phyloP scores from a whole-genome alignment of 371 early-diverging fungal genomes.

The Catenaria anguillulae region DNA sequence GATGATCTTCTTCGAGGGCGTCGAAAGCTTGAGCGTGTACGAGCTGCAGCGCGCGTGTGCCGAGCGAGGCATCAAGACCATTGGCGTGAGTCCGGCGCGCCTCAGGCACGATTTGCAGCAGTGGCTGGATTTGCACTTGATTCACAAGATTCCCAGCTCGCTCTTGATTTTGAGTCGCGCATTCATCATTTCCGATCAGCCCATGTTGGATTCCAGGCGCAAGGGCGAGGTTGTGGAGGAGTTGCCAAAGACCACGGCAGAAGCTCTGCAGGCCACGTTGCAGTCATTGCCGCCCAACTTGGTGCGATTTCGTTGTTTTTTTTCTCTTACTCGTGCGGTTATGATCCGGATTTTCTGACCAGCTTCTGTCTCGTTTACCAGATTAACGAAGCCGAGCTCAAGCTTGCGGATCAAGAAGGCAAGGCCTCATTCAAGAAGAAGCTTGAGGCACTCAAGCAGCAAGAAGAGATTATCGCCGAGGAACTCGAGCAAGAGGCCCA shows the following conservation, averaged over 20 bases:
- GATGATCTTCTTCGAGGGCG: constrained; percentile 73
- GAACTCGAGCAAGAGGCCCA: constrained; percentile 43
- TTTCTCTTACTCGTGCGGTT: background rate
- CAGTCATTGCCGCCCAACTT: constrained; percentile 79
- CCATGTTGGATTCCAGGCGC: constrained; percentile 7
- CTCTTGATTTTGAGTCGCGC: constrained; percentile 83
- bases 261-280: constrained; percentile 85
- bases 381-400: constrained; percentile 68
- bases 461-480: constrained; percentile 86
- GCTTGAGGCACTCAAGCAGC: constrained; percentile 81
- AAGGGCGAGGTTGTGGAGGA: constrained; percentile 34
- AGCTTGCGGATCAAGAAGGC: constrained; percentile 65
- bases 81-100: constrained; percentile 72
- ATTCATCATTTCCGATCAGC: constrained; percentile 56
- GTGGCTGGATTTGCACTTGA: constrained; percentile 86
- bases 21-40: constrained; percentile 65
- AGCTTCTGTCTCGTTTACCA: background rate
- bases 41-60: constrained; percentile 79
- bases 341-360: background rate
- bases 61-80: constrained; percentile 76
- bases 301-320: constrained; percentile 20
- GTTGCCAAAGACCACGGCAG: constrained; percentile 30
- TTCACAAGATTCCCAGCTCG: constrained; percentile 80
- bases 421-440: constrained; percentile 81
- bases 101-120: constrained; percentile 74